Base-by-base conservation (phyloP, 2,329 filamentous ascomycete species). In the Clarireedia paspali region DNA sequence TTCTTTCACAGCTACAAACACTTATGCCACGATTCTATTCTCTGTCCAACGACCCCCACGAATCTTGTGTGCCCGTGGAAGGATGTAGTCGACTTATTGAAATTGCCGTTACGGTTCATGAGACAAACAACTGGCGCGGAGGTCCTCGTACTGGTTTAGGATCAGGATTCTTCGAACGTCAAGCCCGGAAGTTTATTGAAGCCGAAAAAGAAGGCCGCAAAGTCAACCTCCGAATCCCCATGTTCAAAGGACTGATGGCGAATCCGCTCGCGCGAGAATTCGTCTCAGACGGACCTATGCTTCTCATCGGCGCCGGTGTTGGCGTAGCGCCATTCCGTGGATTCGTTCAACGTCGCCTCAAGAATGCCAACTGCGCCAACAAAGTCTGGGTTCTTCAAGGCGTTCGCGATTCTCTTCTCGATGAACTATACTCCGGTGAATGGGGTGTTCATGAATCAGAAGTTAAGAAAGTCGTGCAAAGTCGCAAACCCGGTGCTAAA, bases 1-100 rank as follows among this genome's bases (percentile, higher is more conserved):
- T 99, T 10, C 79, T 96, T 38, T 88, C 88, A 2, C 81, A 87
- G 45, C 81, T 96, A 53, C 88, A 88, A 65, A 88, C 89, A 49
- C 80, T 97, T 51, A 97, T 97, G 92, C 94, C 94, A 2, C 88
- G 94, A 58, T 99, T 99, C 77, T 99, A 99, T 75, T 97, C 92
- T 4, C 83, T 99, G 14, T 96, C 91, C 53, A 96, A 96, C 70
- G 94, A 99, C 67, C 94, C 94, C 0, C 89, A 94, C 61, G 84
- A 95, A 63, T 64, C 63, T 27, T 69, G 67, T 52, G 62, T 66
- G 1, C 62, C 63, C 5, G 57, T 59, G 5, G 61, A 58, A 20
- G 66, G 67, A 10, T 87, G 83, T 2, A 87, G 88, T 61, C 88
- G 91, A 30, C 75, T 97, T 58, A 85, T 99, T 66, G 94, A 97